A percentile compares a stretch with the other conserved stretches of the same genome.
Evolutionary conservation across 257 asterid genomes (phyloP).

Genomic region (Solanum raphanifolium): DNA sequence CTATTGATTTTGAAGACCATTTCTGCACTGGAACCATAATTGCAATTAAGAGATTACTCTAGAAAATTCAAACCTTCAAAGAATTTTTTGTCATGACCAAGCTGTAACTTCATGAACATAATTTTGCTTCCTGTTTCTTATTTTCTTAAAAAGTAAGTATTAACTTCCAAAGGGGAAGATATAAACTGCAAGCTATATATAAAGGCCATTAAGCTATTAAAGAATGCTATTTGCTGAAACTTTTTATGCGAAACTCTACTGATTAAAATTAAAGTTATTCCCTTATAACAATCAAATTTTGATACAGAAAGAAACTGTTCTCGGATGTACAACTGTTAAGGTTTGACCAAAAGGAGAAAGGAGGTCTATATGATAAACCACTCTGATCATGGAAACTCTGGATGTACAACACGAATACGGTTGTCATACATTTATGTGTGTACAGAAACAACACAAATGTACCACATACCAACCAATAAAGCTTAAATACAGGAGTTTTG

Average conservation of each 20-base stretch:
- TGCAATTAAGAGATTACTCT: not conserved
- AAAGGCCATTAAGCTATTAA: not conserved
- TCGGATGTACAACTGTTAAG: not conserved
- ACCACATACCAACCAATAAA: not conserved
- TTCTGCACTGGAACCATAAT: not conserved
- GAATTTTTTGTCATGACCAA: not conserved
- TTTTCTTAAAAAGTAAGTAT: not conserved
- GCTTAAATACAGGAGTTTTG: not conserved
- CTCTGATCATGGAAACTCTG: not conserved
- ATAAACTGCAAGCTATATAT: not conserved
- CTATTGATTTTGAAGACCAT: not conserved
- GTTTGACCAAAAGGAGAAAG: not conserved
- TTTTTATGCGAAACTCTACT: not conserved
- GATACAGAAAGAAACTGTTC: not conserved
- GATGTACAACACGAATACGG: not conserved
- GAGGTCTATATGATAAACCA: not conserved
- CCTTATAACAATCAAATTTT: not conserved
- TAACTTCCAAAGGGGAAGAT: not conserved
- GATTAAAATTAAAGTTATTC: not conserved
- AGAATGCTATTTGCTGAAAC: not conserved
- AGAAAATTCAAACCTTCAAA: not conserved
- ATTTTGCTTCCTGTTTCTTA: not conserved
- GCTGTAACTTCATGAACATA: not conserved
- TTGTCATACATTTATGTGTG: not conserved
- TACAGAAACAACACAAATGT: not conserved